A percentile compares a stretch with the other conserved stretches of the same genome.
These are phyloP conservation scores for Malassezia nana DNA, from an alignment of 1,284 basidiomycete species.

Conservation along the genomic window DNA sequence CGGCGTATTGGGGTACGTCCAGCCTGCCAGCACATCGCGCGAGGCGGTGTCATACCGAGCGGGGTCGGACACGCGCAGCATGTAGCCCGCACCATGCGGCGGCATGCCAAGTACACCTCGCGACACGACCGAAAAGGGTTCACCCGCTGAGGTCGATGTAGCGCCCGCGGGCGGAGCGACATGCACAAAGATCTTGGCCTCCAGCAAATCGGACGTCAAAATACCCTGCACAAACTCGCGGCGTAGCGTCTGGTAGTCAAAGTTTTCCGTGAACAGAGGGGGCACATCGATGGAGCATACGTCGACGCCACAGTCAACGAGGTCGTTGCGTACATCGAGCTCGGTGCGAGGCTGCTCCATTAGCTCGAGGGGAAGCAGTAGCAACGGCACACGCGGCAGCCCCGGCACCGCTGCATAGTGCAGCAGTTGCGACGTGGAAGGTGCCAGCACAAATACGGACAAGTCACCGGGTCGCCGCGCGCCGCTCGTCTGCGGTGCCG, in stretches of 20 bases:
- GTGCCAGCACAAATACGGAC: constrained; percentile 33
- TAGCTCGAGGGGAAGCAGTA: constrained; percentile 40
- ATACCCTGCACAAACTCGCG: constrained; percentile 93
- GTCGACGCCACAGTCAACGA: constrained; percentile 64
- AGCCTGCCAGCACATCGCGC: constrained; percentile 81
- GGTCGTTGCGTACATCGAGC: constrained; percentile 71
- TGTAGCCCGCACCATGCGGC: constrained; percentile 61
- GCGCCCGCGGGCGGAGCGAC: constrained; percentile 53
- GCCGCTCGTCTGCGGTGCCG: constrained; percentile 18
- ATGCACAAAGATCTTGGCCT: constrained; percentile 86
- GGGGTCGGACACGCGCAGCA: constrained; percentile 32
- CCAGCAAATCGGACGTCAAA: constrained; percentile 83
- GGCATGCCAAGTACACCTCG: constrained; percentile 54
- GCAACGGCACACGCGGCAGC: constrained; percentile 26
- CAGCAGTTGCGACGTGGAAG: constrained; percentile 43
- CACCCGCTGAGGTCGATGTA: constrained; percentile 60
- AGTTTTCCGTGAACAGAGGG: constrained; percentile 95
- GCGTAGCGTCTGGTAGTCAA: constrained; percentile 86
- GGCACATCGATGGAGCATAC: constrained; percentile 71
- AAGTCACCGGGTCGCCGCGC: constrained; percentile 29
- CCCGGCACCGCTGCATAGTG: constrained; percentile 46
- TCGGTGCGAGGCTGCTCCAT: constrained; percentile 50
- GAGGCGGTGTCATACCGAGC: constrained; percentile 37
- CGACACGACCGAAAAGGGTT: constrained; percentile 14
- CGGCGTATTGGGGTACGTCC: constrained; percentile 88